Conservation (phyloP, 164 flowering plant species). For the Annona cherimola region DNA sequence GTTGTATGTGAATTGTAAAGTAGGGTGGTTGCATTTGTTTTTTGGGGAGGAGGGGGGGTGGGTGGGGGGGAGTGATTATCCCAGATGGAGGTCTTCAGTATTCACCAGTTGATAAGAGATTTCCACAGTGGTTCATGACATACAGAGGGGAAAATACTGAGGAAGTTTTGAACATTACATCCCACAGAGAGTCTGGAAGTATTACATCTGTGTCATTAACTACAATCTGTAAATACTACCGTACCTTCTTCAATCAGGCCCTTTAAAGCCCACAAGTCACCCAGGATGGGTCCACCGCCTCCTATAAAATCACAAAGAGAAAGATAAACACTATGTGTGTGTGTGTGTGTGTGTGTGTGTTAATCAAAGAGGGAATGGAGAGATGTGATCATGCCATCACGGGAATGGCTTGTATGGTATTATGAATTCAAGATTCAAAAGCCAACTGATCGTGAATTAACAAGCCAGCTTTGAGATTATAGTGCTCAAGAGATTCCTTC, state of each 20-base stretch:
- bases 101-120: too few relatives aligned
- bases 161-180: background rate
- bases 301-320: constrained; percentile 38
- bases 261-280: constrained; percentile 98
- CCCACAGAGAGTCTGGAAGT: background rate
- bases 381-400: too few relatives aligned
- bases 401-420: too few relatives aligned
- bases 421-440: background rate
- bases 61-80: too few relatives aligned
- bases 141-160: background rate
- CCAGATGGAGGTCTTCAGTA: too few relatives aligned
- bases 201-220: background rate
- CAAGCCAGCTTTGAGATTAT: background rate
- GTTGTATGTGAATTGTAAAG: too few relatives aligned
- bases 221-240: background rate
- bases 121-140: background rate
- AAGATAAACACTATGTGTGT: background rate
- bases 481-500: background rate
- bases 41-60: too few relatives aligned
- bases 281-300: constrained; percentile 97
- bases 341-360: too few relatives aligned
- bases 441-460: background rate
- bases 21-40: too few relatives aligned
- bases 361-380: too few relatives aligned
- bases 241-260: constrained; percentile 92